Evolutionary conservation across 345 rosid genomes (phyloP), one percentile per base, ranked within the genome.

Genomic region (Citrus mangshanensis): DNA sequence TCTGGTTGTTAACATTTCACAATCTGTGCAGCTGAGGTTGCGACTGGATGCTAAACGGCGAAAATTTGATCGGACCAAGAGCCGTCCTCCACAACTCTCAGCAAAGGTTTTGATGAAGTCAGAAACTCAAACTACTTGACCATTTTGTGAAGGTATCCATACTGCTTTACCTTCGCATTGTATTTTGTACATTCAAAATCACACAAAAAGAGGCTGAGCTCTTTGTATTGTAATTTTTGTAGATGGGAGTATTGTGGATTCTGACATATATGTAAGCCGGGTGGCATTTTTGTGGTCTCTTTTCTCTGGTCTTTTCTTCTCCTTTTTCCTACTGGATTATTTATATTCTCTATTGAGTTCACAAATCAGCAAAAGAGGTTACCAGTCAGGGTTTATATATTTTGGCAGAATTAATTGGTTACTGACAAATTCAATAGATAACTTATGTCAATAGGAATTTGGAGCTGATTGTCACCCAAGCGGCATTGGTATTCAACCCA

Each of bases 11-110:
- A 82, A 56, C 78, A 49, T 77, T 77, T 42, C 35, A 7, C 76
- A 34, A 61, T 24, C 67, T 71, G 18, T 88, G 88, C 80, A 94
- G 98, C 82, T 88, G 84, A 90, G 86, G 74, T 90, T 91, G 24
- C 91, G 74, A 38, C 78, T 88, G 66, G 80, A 81, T 7, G 82
- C 86, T 67, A 81, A 82, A 59, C 81, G 87, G 79, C 77, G 71
- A 84, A 91, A 86, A 85, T 65, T 73, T 38, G 69, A 55, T 10
- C 74, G 7, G 9, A 62, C 68, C 67, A 81, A 67, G 62, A 58
- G 59, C 21, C 56, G 32, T 12, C 70, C 49, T 60, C 74, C 60
- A n/a, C 51, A 55, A 32, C 73, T 30, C 49, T n/a, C 1, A 55
- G 22, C 40, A 37, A 42, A 63, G 66, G 58, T 56, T 16, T 7